A percentile compares a stretch with the other conserved stretches of the same genome.
These are phyloP conservation scores for Claviceps fusiformis DNA, from an alignment of 2,329 filamentous ascomycete species.

Conservation along the genomic window DNA sequence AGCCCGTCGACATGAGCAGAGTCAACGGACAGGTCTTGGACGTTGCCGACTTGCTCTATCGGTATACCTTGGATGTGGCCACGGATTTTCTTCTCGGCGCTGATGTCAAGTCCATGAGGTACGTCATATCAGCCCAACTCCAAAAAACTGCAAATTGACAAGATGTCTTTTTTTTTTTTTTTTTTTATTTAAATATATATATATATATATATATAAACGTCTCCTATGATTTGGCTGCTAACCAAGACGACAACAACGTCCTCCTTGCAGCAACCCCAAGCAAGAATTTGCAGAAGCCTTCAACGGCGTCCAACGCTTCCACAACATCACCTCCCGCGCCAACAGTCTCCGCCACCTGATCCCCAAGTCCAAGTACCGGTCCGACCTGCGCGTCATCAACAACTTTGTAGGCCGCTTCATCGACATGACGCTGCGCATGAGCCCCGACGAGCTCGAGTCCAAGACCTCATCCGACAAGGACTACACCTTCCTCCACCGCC, in stretches of 20 bases:
- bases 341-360: constrained; percentile 28
- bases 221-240: not conserved
- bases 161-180: not conserved
- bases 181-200: no score
- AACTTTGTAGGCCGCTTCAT: constrained; percentile 66
- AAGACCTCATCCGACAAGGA: constrained; percentile 57
- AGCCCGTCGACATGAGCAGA: constrained; percentile 48
- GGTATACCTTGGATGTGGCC: constrained; percentile 72
- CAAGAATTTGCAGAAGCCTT: constrained; percentile 57
- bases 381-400: constrained; percentile 55
- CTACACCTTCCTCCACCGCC: constrained; percentile 77
- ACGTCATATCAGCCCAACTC: constrained; percentile 4
- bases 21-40: constrained; percentile 52
- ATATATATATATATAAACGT: no score
- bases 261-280: constrained; percentile 25
- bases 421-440: constrained; percentile 46
- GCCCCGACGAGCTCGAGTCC: constrained; percentile 45
- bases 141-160: not conserved
- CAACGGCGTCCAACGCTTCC: constrained; percentile 52
- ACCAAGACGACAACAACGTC: not conserved
- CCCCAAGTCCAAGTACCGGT: constrained; percentile 50
- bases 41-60: constrained; percentile 65
- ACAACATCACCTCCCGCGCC: constrained; percentile 41
- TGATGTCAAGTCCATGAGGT: constrained; percentile 52
- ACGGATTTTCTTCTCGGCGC: constrained; percentile 78